Conservation (phyloP, 2,329 filamentous ascomycete genomes). For the Chrysoporthe puriensis region DNA sequence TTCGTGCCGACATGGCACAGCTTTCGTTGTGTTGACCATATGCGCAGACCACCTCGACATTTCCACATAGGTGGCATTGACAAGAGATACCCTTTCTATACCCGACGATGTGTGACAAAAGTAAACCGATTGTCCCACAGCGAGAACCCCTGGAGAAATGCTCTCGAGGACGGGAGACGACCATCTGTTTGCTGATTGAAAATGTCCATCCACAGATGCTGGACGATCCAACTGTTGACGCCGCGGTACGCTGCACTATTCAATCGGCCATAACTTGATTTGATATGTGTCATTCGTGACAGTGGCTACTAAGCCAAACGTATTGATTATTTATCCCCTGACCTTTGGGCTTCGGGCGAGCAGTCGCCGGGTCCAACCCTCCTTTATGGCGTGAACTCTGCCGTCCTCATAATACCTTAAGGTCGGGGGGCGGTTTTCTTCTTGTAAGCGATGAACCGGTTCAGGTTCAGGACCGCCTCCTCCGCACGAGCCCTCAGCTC, state of each 20-base stretch:
- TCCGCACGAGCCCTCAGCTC: slow-evolving; percentile 65
- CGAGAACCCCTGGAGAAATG: too few relatives aligned
- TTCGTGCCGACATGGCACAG: slow-evolving; percentile 18
- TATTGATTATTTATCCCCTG: neutral
- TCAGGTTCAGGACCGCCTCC: slow-evolving; percentile 63
- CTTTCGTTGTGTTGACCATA: slow-evolving; percentile 20
- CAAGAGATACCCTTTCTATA: neutral
- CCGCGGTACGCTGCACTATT: neutral
- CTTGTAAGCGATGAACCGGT: slow-evolving; percentile 68
- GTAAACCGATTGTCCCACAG: neutral
- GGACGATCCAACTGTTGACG: neutral
- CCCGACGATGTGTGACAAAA: neutral
- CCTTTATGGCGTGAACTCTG: too few relatives aligned
- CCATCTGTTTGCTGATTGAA: neutral
- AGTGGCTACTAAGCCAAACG: neutral
- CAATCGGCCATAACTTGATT: too few relatives aligned
- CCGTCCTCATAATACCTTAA: neutral
- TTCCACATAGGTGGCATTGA: neutral
- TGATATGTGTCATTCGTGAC: neutral
- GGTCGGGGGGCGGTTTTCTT: slow-evolving; percentile 53
- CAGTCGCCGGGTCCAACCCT: too few relatives aligned
- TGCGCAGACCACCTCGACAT: slow-evolving; percentile 16
- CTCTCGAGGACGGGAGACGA: neutral
- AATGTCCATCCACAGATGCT: neutral
- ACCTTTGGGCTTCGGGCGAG: too few relatives aligned